phyloP scores from a whole-genome alignment of 805 yeast genomes.

The Barnettozyma sp. region DNA sequence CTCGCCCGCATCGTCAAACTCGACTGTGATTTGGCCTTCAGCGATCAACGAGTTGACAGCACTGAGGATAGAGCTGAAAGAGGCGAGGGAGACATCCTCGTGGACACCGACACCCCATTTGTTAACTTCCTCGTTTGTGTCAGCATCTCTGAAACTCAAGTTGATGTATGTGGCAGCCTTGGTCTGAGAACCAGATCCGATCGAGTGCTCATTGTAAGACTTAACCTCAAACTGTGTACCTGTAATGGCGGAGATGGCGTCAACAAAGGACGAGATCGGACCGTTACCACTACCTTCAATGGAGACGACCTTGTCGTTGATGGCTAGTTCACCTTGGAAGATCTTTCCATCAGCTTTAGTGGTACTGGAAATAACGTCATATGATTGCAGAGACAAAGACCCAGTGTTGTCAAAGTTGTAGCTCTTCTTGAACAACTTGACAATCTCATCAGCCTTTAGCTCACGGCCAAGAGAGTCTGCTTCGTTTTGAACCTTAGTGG shows the following conservation, averaged over 20 bases:
- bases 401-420: conserved; percentile 43
- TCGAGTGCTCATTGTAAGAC: conserved; percentile 64
- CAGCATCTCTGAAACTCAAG: conserved; percentile 39
- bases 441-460: conserved; percentile 60
- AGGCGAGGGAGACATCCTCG: conserved; percentile 84
- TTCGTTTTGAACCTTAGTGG: conserved; percentile 51
- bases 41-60: conserved; percentile 42
- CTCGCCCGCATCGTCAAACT: conserved; percentile 8
- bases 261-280: conserved; percentile 67
- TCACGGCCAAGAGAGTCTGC: conserved; percentile 69
- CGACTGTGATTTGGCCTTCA: conserved; percentile 17
- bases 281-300: conserved; percentile 67
- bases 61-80: conserved; percentile 62
- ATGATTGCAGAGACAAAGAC: conserved; percentile 34
- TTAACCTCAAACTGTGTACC: conserved; percentile 53
- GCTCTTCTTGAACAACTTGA: conserved; percentile 44
- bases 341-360: conserved; percentile 35
- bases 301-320: conserved; percentile 27
- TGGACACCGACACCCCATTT: conserved; percentile 92
- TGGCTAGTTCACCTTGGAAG: conserved; percentile 35
- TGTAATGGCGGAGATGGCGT: conserved; percentile 50
- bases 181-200: conserved; percentile 64
- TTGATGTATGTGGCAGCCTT: conserved; percentile 74
- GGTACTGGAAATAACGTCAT: conserved; percentile 30
- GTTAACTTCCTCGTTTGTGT: conserved; percentile 33